Percentiles rank a stretch among this genome's conserved stretches.
phyloP scores from a whole-genome alignment of 805 yeast species.

The Lachancea thermotolerans region DNA sequence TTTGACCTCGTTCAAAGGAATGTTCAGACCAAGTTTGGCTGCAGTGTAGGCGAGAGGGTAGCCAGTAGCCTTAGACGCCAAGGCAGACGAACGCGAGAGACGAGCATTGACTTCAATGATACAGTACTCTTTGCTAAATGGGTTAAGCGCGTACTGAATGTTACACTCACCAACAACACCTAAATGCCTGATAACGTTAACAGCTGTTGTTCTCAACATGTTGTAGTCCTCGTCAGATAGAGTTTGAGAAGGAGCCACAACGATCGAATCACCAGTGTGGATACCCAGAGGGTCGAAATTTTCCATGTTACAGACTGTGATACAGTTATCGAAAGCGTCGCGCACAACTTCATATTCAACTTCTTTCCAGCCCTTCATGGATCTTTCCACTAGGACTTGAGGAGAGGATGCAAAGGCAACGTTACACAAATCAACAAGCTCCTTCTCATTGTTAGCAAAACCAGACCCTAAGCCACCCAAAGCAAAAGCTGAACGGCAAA shows the following conservation, averaged over 20 bases:
- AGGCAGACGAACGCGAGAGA: conserved; percentile 95
- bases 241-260: conserved; percentile 98
- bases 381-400: conserved; percentile 89
- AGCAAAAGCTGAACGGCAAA: conserved; percentile 96
- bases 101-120: conserved; percentile 98
- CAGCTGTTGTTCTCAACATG: conserved; percentile 97
- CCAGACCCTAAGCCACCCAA: conserved; percentile 98
- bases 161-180: conserved; percentile 99
- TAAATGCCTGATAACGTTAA: conserved; percentile 90
- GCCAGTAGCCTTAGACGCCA: conserved; percentile 98
- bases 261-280: conserved; percentile 98
- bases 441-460: conserved; percentile 82
- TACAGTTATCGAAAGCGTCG: conserved; percentile 95
- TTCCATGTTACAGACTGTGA: conserved; percentile 98
- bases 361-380: conserved; percentile 99
- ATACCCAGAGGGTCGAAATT: conserved; percentile 97
- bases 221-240: conserved; percentile 94
- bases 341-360: conserved; percentile 98
- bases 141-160: conserved; percentile 93
- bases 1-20: conserved; percentile 83
- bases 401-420: conserved; percentile 95
- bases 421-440: conserved; percentile 76
- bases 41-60: conserved; percentile 98
- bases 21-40: conserved; percentile 90
- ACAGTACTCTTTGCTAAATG: conserved; percentile 89